Conservation (phyloP, 176 grass and related monocot species). For the barley (Hordeum vulgare) region MorexV3_pseudomolecules_assembly NC_058523.1:536945263-536945762, state of each 20-base stretch:
- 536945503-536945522: not conserved
- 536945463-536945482: not conserved
- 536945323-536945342: not conserved
- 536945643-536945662: not conserved
- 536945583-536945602: not conserved
- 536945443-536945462: not conserved
- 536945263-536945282: not conserved
- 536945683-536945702: not conserved
- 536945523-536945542: not conserved
- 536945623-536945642: not conserved
- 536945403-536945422: not conserved
- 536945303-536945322: not conserved
- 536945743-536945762: too few species aligned
- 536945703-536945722: not conserved
- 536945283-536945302: not conserved
- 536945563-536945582: not conserved
- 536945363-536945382: too few species aligned
- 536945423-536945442: not conserved
- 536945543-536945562: slow-evolving; percentile 5
- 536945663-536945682: not conserved
- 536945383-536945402: too few species aligned
- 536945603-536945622: slow-evolving; percentile 13
- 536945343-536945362: not conserved
- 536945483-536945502: not conserved
- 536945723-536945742: too few species aligned